Evolutionary conservation across 139 green algal species (phyloP), one percentile per base, ranked within the genome.

Genomic region (Ettlia oleoabundans): DNA sequence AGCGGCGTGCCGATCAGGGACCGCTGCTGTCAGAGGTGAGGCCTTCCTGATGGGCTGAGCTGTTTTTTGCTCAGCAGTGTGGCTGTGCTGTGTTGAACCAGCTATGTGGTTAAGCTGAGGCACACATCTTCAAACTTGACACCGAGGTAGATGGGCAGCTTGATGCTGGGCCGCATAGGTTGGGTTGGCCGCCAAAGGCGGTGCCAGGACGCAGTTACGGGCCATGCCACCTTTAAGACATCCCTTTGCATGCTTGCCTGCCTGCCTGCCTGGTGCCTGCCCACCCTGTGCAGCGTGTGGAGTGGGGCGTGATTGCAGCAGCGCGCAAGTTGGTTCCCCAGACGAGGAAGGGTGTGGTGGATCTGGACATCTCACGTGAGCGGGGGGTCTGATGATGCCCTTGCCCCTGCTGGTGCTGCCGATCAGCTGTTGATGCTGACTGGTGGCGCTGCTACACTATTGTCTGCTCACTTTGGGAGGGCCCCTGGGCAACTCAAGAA

Each of bases 311-410:
- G 21, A 82, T 74, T 37, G 55, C 30, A 19, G 83, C 86, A 9
- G 65, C 79, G 10, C 70, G 71, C 18, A 70, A 82, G 40, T 19
- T 75, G 22, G 68, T 64, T 52, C 47, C 78, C 5, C 53, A 84
- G 40, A 83, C 52, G 26, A 70, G 76, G 41, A 58, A 61, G 1
- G 82, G 89, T 26, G 30, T 92, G 51, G 81, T 90, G 38, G 81
- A 82, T 43, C 62, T 66, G 21, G 89, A 92, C 75, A 74, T 92
- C 58, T 85, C 78, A 2, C 71, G 67, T 75, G 65, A 64, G 66
- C 66, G 9, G 55, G 5, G 5, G 55, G 21, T n/a, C 55, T 65
- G 47, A 47, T 37, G 38, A 24, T 55, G 37, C 18, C 18, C 18
- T 32, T 65, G 55, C 18, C 18, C 21, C 30, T 65, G 55, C 21